Percentiles rank a stretch among this genome's conserved stretches.
phyloP scores from a whole-genome alignment of 2,329 filamentous ascomycete genomes.

The Penicillium sp. region DNA sequence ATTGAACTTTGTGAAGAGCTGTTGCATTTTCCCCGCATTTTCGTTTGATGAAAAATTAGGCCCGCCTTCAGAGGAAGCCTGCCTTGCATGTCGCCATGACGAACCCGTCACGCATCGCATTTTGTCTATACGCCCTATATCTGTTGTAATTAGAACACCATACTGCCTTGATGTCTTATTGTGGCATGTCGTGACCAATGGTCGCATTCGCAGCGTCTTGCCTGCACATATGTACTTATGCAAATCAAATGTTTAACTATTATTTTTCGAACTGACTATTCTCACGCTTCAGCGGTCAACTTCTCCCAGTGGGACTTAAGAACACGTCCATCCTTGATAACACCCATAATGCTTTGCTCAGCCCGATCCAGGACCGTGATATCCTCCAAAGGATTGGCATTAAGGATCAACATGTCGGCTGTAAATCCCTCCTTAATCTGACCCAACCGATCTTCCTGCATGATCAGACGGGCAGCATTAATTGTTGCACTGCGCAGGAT shows the following conservation, averaged over 20 bases:
- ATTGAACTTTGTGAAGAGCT: slow-evolving; percentile 6
- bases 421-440: slow-evolving; percentile 52
- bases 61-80: not conserved
- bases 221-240: slow-evolving; percentile 13
- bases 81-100: not conserved
- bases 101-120: not conserved
- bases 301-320: not conserved
- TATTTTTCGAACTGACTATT: not conserved
- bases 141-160: slow-evolving; percentile 18
- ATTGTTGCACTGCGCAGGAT: slow-evolving; percentile 56
- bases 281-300: not conserved
- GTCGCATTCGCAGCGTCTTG: not conserved
- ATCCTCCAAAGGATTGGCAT: slow-evolving; percentile 57
- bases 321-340: slow-evolving; percentile 59
- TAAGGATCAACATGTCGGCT: slow-evolving; percentile 57
- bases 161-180: slow-evolving; percentile 1
- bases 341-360: slow-evolving; percentile 50
- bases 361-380: slow-evolving; percentile 53
- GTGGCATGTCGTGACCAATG: not conserved
- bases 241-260: slow-evolving; percentile 1
- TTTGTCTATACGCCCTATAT: slow-evolving; percentile 12
- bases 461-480: slow-evolving; percentile 54
- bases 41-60: not conserved
- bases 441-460: slow-evolving; percentile 50
- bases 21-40: not conserved